These are phyloP conservation scores for Angophora floribunda DNA, from an alignment of 345 rosid genomes.

Conservation along the genomic window DNA sequence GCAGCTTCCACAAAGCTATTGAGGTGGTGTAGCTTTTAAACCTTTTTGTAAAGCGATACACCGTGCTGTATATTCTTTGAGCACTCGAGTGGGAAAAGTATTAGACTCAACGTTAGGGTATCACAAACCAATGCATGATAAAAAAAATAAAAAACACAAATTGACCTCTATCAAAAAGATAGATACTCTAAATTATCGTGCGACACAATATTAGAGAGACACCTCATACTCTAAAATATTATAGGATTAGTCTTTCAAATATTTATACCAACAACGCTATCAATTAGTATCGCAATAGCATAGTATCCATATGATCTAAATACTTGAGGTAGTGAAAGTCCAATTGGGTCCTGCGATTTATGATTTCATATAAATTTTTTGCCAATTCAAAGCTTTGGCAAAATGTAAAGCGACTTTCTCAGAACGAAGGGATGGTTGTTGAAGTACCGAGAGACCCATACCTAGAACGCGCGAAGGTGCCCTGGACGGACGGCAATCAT, in stretches of 20 bases:
- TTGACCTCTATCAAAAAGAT: neutral
- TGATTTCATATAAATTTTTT: neutral
- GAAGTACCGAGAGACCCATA: neutral
- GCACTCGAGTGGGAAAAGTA: neutral
- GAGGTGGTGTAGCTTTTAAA: neutral
- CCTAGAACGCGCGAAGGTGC: neutral
- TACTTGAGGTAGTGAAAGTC: neutral
- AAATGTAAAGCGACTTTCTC: neutral
- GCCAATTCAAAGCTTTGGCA: neutral
- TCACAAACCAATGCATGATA: neutral
- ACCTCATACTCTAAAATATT: accelerated
- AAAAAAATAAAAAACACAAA: too few relatives aligned
- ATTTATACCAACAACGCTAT: neutral
- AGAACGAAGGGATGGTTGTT: neutral
- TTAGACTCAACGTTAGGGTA: too few relatives aligned
- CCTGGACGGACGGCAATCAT: neutral
- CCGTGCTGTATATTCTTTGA: neutral
- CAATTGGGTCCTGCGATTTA: neutral
- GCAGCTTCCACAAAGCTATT: neutral
- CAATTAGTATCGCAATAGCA: neutral
- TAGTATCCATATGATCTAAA: too few relatives aligned
- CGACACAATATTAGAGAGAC: accelerated
- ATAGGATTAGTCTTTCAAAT: neutral
- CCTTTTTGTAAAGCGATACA: neutral
- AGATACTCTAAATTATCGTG: too few relatives aligned